Conservation (phyloP, 2,329 filamentous ascomycete species). For the Kalaharituber pfeilii region DNA sequence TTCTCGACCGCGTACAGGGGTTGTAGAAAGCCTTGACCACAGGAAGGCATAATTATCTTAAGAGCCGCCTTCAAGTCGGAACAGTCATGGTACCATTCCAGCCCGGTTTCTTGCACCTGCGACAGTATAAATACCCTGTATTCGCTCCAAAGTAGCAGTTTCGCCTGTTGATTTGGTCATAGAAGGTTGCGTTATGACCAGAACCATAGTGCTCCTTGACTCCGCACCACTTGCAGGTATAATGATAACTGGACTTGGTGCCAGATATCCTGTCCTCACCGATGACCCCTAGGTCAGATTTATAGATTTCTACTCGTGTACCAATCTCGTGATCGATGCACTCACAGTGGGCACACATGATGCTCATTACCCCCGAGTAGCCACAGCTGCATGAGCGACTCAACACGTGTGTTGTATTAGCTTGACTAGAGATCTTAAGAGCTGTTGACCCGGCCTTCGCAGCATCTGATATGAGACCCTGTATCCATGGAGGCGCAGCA, state of each 20-base stretch:
- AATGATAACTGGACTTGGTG: neutral
- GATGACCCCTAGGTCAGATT: neutral
- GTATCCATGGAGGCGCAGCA: neutral
- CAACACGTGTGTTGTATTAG: neutral
- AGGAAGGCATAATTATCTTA: too few relatives aligned
- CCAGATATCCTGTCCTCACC: neutral
- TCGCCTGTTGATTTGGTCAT: neutral
- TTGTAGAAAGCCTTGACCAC: too few relatives aligned
- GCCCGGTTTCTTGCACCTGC: neutral
- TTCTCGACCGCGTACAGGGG: too few relatives aligned
- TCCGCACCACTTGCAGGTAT: neutral
- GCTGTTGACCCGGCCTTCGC: neutral
- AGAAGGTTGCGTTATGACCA: neutral
- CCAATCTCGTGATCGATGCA: neutral
- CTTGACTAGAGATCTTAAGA: neutral
- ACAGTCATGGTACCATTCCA: neutral
- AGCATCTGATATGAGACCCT: neutral
- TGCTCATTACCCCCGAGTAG: neutral
- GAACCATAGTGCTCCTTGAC: neutral
- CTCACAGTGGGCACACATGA: neutral
- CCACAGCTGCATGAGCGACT: neutral
- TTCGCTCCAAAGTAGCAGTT: neutral
- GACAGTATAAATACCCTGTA: neutral
- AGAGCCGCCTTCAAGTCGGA: too few relatives aligned
- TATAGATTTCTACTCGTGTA: neutral